A percentile compares a stretch with the other conserved stretches of the same genome.
phyloP scores from a whole-genome alignment of 2,329 filamentous ascomycete genomes.

The Calonectria crousiana region DNA sequence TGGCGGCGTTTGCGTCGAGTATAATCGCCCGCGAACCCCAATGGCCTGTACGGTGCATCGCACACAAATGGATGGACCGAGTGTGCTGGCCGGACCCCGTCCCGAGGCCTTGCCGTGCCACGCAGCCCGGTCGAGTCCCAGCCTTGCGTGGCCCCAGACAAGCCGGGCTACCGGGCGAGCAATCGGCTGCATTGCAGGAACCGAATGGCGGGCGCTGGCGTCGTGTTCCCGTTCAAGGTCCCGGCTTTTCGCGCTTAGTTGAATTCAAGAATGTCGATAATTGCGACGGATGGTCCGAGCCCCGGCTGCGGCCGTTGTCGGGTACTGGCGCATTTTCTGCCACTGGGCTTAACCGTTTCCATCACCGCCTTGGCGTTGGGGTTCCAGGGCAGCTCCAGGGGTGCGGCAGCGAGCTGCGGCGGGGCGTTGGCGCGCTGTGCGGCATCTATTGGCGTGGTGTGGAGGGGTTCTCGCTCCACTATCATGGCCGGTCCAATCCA shows the following conservation, averaged over 20 bases:
- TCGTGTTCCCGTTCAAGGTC: slow-evolving; percentile 27
- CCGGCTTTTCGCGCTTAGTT: slow-evolving; percentile 14
- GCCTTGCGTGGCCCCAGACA: slow-evolving; percentile 45
- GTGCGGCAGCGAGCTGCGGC: slow-evolving; percentile 1
- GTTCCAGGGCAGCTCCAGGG: slow-evolving; percentile 19
- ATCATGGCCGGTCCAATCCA: slow-evolving; percentile 18
- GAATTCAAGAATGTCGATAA: slow-evolving; percentile 24
- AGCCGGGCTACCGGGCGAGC: slow-evolving; percentile 48
- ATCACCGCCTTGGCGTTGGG: slow-evolving; percentile 36
- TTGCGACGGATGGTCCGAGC: slow-evolving; percentile 43
- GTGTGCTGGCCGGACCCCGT: slow-evolving; percentile 14
- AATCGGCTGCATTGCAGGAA: slow-evolving; percentile 50
- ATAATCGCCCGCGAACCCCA: slow-evolving; percentile 38
- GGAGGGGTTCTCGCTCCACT: slow-evolving; percentile 25
- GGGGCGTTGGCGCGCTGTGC: slow-evolving; percentile 14
- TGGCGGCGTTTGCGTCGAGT: slow-evolving; percentile 44
- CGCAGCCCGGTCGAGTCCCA: slow-evolving; percentile 40
- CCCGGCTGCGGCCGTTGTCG: slow-evolving; percentile 39
- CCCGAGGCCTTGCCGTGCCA: slow-evolving; percentile 36
- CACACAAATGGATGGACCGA: slow-evolving; percentile 35
- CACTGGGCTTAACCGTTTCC: slow-evolving; percentile 12
- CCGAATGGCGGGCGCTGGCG: slow-evolving; percentile 27
- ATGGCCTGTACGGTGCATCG: slow-evolving; percentile 39
- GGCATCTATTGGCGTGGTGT: slow-evolving; percentile 17
- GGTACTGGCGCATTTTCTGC: slow-evolving; percentile 41